Evolutionary conservation across 495 filamentous ascomycete species (phyloP).

Genomic region (Hamigera avellanea): DNA sequence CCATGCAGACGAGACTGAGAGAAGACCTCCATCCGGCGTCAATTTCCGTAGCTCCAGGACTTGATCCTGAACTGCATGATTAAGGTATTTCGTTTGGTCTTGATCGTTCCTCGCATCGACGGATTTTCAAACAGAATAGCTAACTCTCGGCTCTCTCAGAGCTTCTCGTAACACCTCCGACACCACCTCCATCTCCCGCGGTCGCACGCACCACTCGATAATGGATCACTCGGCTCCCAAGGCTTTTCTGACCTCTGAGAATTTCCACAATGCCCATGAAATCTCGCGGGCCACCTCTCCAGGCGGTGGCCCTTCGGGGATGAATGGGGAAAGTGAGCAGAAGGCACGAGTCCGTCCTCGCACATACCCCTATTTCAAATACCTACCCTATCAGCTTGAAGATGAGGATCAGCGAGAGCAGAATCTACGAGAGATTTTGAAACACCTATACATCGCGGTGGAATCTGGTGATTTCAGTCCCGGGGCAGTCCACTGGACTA

Average conservation of each 20-base stretch:
- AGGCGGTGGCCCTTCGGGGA: slow-evolving; percentile 45
- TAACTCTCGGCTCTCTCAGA: slow-evolving; percentile 3
- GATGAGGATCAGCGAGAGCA: slow-evolving; percentile 57
- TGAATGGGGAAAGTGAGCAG: slow-evolving; percentile 40
- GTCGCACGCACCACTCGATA: slow-evolving; percentile 10
- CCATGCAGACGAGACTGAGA: slow-evolving; percentile 22
- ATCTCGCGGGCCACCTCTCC: slow-evolving; percentile 56
- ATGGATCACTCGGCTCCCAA: slow-evolving; percentile 30
- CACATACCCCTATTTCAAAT: slow-evolving; percentile 82
- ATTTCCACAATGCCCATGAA: slow-evolving; percentile 37
- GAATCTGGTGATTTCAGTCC: slow-evolving; percentile 89
- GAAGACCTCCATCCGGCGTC: slow-evolving; percentile 15
- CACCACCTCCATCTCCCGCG: slow-evolving; percentile 3
- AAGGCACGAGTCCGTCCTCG: slow-evolving; percentile 68
- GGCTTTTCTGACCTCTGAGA: slow-evolving; percentile 33
- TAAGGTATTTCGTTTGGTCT: slow-evolving; percentile 6
- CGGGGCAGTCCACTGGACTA: slow-evolving; percentile 92
- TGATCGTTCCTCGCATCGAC: background rate
- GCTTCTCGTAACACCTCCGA: slow-evolving; percentile 7
- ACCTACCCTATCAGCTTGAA: slow-evolving; percentile 81
- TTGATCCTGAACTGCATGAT: slow-evolving; percentile 14
- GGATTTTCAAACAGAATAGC: background rate
- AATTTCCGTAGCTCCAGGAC: slow-evolving; percentile 8
- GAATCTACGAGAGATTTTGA: slow-evolving; percentile 74
- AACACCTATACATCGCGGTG: slow-evolving; percentile 82